Evolutionary conservation across 2,329 filamentous ascomycete species (phyloP).

Genomic region (Leptographium galeiforme): DNA sequence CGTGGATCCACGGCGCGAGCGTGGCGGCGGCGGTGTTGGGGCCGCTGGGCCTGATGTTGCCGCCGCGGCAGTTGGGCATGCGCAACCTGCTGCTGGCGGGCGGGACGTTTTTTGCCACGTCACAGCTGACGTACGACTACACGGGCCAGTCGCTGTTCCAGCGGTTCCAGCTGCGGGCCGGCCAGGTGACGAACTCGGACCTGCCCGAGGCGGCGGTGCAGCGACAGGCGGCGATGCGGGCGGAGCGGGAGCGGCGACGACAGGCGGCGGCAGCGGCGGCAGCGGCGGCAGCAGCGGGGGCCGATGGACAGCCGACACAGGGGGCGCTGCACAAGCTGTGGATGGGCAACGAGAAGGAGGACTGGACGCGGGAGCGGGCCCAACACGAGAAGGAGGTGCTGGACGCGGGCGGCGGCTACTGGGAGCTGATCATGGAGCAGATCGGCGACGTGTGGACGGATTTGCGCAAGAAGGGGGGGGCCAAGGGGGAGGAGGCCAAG

Average conservation of each 20-base stretch:
- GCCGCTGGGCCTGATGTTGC: conserved; percentile 34
- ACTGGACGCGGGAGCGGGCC: conserved; percentile 37
- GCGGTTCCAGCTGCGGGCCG: conserved; percentile 31
- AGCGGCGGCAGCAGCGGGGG: neutral
- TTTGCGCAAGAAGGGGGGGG: conserved; percentile 12
- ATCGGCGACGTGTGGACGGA: conserved; percentile 32
- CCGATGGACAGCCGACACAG: neutral
- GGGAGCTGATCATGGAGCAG: conserved; percentile 42
- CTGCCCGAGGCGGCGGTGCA: conserved; percentile 42
- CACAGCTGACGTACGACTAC: conserved; percentile 43
- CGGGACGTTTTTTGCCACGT: conserved; percentile 37
- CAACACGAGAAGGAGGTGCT: conserved; percentile 28
- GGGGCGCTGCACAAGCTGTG: conserved; percentile 34
- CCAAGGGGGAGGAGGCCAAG: conserved; percentile 8
- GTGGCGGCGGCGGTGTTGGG: conserved; percentile 33
- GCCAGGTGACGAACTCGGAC: neutral
- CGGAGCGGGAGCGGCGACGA: conserved; percentile 27
- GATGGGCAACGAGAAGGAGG: conserved; percentile 38
- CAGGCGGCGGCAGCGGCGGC: conserved; percentile 8
- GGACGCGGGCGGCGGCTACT: conserved; percentile 41
- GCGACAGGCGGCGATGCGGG: conserved; percentile 32
- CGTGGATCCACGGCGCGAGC: conserved; percentile 31
- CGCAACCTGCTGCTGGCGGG: conserved; percentile 36
- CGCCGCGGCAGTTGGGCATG: conserved; percentile 34
- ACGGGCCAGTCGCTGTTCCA: conserved; percentile 38